Base-by-base conservation (phyloP, 257 asterid species). In the Cordia subcordata region DNA sequence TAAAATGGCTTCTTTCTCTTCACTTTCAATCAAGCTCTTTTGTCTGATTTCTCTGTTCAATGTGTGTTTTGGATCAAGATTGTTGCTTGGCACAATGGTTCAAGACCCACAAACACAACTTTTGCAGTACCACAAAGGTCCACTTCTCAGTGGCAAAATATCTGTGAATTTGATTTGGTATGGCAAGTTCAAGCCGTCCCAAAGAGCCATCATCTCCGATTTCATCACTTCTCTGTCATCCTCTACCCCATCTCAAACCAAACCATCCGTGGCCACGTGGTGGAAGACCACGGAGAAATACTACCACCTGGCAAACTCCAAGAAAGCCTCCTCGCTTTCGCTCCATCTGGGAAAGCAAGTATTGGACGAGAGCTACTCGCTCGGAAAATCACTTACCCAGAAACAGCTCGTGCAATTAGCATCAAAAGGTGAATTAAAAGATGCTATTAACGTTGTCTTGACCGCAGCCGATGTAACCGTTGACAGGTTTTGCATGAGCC, bases 221-320 rank as follows among this genome's bases (percentile, higher is more conserved):
- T 88, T 85, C 83, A 63, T 88, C 38, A 58, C 82, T 42, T 88
- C 94, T 0, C 71, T 88, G 6, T 72, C 86, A 0, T 46, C 81
- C 0, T 47, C 71, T 0, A 4, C 69, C 9, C 52, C 78, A 8
- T 10, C 78, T 10, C 60, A 64, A 18, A 19, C 5, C 67, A 80
- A 70, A 47, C 92, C 92, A 6, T 83, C 93, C 1, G 90, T 85
- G 13, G 79, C 83, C 49, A 35, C 77, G 9, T 88, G 96, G 94
- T 88, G 96, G 92, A 81, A 81, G 69, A 37, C 70, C 57, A 76
- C 76, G 1, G 87, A 79, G 56, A 82, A 80, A 18, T 85, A 84
- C 81, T 81, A 84, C 80, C 75, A 65, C 51, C 72, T 80, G 2
- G 79, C 83, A 4, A 77, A 64, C 17, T 64, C 87, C 49, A 84